Evolutionary conservation across 202 grass and related monocot genomes (phyloP), one percentile per base, ranked within the genome.

Genomic region (Bolboschoenoplectus hybrid): DNA sequence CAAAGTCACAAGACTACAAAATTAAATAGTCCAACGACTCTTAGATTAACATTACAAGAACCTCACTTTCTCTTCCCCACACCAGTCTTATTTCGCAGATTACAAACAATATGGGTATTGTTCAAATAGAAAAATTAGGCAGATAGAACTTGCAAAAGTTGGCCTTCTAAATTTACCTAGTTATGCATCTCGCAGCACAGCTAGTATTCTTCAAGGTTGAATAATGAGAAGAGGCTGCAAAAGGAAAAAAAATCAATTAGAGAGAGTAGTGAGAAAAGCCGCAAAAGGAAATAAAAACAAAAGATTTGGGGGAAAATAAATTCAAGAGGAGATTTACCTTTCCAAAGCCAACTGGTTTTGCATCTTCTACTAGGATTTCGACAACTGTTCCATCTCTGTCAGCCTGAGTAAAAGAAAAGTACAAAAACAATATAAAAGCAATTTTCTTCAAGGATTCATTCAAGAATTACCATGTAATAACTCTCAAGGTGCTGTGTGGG

Each of bases 171-270:
- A 17, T 52, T 84, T 53, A 44, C 82, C 63, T 84, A 69, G 43
- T 84, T 69, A 84, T 69, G 82, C 65, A 69, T 84, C 64, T 84
- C 46, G 8, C 47, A 84, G 47, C 43, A 51, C 81, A 56, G 35
- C 63, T 71, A 11, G 57, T 53, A 43, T 32, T 16, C 9, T 86
- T 83, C 76, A 89, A 19, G 84, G 57, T 71, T 89, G 88, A 89
- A 89, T 89, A 72, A 83, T 34, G 35, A 89, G 83, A 75, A 89
- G 63, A 65, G 88, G 88, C 88, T 89, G 84, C 87, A 74, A 76
- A 46, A 86, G 36, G 45, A 6, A 12, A 35, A 62, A 34, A 63
- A 10, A 55, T 20, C 7, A 67, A 40, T 32, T 39, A 17, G 39
- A 46, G 82, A 19, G 49, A 40, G 14, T 12, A 51, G 84, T 3